These are phyloP conservation scores for Meira miltonrushii DNA, from an alignment of 1,284 basidiomycete genomes.

Conservation along the genomic window DNA sequence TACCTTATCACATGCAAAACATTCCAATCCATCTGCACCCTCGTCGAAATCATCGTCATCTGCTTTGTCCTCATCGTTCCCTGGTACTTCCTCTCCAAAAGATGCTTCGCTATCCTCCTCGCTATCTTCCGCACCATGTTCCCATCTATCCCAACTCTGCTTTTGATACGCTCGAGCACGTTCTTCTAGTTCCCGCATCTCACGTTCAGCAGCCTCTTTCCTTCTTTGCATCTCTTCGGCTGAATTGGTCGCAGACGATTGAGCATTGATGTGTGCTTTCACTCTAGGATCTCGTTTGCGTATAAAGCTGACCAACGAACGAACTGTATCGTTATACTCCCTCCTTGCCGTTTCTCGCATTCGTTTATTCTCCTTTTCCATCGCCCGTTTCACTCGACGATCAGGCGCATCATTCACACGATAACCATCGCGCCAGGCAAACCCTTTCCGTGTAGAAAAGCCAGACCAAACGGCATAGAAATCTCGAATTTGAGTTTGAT, in stretches of 20 bases:
- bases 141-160: constrained; percentile 38
- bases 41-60: constrained; percentile 18
- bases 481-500: constrained; percentile 37
- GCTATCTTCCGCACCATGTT: constrained; percentile 17
- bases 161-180: constrained; percentile 62
- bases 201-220: constrained; percentile 54
- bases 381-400: constrained; percentile 72
- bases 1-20: constrained; percentile 86
- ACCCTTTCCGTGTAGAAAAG: constrained; percentile 82
- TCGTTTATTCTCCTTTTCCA: constrained; percentile 96
- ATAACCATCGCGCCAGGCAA: constrained; percentile 83
- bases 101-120: constrained; percentile 18
- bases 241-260: constrained; percentile 55
- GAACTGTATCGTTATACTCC: constrained; percentile 88
- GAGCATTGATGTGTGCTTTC: constrained; percentile 57
- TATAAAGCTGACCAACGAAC: constrained; percentile 70
- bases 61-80: constrained; percentile 12
- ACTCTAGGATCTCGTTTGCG: constrained; percentile 91
- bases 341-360: constrained; percentile 75
- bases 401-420: constrained; percentile 79
- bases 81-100: constrained; percentile 29
- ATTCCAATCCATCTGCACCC: constrained; percentile 66
- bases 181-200: constrained; percentile 54
- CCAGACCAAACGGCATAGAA: constrained; percentile 87
- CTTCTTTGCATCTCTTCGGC: constrained; percentile 67